These are phyloP conservation scores for Cyclostephanos invisitatus DNA, from an alignment of 108 stramenopile genomes.

Conservation along the genomic window DNA sequence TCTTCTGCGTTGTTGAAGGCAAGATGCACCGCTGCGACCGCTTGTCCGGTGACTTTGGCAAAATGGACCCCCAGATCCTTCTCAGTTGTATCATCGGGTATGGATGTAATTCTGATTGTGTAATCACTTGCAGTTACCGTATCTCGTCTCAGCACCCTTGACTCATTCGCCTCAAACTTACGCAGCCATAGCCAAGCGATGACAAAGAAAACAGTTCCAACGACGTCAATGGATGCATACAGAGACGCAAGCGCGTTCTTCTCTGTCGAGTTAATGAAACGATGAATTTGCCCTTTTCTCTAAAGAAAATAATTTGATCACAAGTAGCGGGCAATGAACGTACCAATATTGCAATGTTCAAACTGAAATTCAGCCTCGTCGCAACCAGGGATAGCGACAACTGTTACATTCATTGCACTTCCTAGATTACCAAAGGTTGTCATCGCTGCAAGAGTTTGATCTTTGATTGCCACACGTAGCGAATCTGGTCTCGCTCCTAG, in stretches of 20 bases:
- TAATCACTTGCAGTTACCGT: slow-evolving; percentile 64
- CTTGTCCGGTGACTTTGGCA: slow-evolving; percentile 46
- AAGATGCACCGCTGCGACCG: slow-evolving; percentile 58
- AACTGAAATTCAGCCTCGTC: slow-evolving; percentile 43
- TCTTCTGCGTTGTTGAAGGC: slow-evolving; percentile 66
- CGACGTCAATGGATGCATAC: slow-evolving; percentile 51
- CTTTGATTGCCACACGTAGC: slow-evolving; percentile 1
- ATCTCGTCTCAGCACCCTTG: slow-evolving; percentile 37
- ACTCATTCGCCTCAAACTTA: slow-evolving; percentile 59
- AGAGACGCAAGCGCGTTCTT: slow-evolving; percentile 47
- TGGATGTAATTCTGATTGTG: slow-evolving; percentile 46
- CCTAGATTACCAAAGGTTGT: slow-evolving; percentile 68
- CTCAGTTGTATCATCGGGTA: slow-evolving; percentile 60
- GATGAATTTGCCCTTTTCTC: not conserved
- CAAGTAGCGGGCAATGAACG: not conserved
- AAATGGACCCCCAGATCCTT: slow-evolving; percentile 55
- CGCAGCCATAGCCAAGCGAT: slow-evolving; percentile 63
- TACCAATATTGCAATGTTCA: slow-evolving; percentile 46
- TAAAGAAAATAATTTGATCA: not conserved
- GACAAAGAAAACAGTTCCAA: slow-evolving; percentile 51
- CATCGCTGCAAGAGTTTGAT: slow-evolving; percentile 13
- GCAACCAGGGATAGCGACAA: slow-evolving; percentile 52
- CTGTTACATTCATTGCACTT: slow-evolving; percentile 27
- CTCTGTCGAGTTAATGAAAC: slow-evolving; percentile 4
- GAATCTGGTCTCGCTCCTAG: slow-evolving; percentile 25